Evolutionary conservation across 2,329 filamentous ascomycete genomes (phyloP).

Genomic region (Phymatotrichopsis omnivora): DNA sequence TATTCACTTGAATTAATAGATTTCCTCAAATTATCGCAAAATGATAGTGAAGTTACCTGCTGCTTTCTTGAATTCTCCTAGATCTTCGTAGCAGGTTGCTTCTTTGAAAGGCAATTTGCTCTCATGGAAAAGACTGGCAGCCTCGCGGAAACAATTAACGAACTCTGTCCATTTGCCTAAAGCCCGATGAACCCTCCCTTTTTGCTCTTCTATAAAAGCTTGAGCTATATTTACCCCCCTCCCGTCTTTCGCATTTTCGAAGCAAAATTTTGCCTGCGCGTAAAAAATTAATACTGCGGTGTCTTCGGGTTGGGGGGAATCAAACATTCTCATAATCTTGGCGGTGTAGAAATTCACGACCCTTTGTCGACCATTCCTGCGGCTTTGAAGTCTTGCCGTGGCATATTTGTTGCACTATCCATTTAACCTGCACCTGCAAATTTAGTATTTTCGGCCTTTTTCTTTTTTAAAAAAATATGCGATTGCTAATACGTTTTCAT

Average conservation of each 20-base stretch:
- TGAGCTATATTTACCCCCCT: constrained; percentile 1
- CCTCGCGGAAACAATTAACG: constrained; percentile 17
- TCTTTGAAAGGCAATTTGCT: constrained; percentile 12
- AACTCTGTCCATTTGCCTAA: constrained; percentile 17
- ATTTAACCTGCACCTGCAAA: constrained; percentile 18
- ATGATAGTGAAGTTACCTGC: too few species aligned
- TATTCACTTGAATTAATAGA: background rate
- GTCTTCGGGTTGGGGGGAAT: background rate
- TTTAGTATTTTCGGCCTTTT: too few species aligned
- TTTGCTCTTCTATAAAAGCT: constrained; percentile 21
- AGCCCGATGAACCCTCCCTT: constrained; percentile 9
- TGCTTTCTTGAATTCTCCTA: constrained; percentile 17
- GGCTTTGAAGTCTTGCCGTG: constrained; percentile 27
- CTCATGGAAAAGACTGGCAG: constrained; percentile 15
- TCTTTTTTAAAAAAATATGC: too few species aligned
- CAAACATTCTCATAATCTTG: constrained; percentile 29
- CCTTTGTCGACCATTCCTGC: constrained; percentile 27
- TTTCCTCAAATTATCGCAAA: too few species aligned
- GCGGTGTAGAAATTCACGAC: constrained; percentile 26
- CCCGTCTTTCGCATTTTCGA: constrained; percentile 16
- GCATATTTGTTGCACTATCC: constrained; percentile 26
- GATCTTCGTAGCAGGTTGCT: constrained; percentile 12
- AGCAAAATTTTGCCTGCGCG: constrained; percentile 17
- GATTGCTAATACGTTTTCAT: too few species aligned
- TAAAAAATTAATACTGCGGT: background rate